Percentiles rank a stretch among this genome's conserved stretches.
Conservation (phyloP, 257 asterid species). For the Solanum chilense region DNA sequence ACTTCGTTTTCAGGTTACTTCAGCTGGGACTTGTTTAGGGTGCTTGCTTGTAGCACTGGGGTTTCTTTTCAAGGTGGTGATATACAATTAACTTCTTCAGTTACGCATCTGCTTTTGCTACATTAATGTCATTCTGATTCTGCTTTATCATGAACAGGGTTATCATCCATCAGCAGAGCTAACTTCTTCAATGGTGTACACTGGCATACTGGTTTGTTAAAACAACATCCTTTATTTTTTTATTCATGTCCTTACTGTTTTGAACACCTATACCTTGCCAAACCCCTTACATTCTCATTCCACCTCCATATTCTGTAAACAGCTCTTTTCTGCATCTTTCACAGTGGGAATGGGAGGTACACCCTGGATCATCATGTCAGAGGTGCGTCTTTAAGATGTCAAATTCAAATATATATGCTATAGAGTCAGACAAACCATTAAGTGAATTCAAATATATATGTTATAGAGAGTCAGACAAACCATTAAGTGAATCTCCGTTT, state of each 20-base stretch:
- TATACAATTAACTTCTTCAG: background rate
- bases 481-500: background rate
- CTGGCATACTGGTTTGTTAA: slow-evolving; percentile 9
- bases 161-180: background rate
- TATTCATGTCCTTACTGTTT: background rate
- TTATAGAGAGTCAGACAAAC: background rate
- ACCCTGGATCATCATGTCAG: slow-evolving; percentile 66
- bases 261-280: background rate
- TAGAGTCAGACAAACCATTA: background rate
- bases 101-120: background rate
- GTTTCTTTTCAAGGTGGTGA: slow-evolving; percentile 17
- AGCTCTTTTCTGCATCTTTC: slow-evolving; percentile 24
- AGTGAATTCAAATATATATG: background rate
- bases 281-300: background rate
- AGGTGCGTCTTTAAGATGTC: slow-evolving; percentile 29
- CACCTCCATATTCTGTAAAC: background rate
- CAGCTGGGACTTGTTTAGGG: slow-evolving; percentile 24
- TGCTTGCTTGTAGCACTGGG: slow-evolving; percentile 15
- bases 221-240: background rate
- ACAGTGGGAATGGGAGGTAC: slow-evolving; percentile 81
- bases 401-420: background rate
- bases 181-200: background rate
- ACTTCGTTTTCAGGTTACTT: slow-evolving; percentile 5
- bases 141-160: background rate
- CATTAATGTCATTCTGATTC: background rate